Base-by-base conservation (phyloP, 768 basidiomycete species). In the Boletus sp. region DNA sequence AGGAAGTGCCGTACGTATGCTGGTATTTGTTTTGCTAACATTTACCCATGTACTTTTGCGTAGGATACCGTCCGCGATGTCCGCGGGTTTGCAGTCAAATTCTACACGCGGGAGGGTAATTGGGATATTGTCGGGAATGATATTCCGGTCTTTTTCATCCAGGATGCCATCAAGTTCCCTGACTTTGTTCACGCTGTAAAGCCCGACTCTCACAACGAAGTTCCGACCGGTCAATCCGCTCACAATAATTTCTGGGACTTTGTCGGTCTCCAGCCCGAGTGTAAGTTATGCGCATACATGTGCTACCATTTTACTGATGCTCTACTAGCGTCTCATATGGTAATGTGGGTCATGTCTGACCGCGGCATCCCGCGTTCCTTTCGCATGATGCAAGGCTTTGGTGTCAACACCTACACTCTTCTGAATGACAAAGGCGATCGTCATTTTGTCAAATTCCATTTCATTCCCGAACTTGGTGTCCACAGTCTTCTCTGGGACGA, bases 211-310 rank as follows among this genome's bases (percentile, higher is more conserved):
- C 81, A 90, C 42, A 90, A 88, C 55, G 93, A 93, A 60, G 79
- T 88, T 0, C 87, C 87, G 4, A 79, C 80, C 46, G 85, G 81
- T 4, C 85, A 87, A 66, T 72, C 62, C 17, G 84, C 87, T 1
- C 90, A 93, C 64, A 90, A 93, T 72, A 91, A 88, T 62, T 90
- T 92, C 57, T 94, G 90, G 89, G 91, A 93, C 64, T 93, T 87
- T 60, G 83, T 83, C 37, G 80, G 82, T 40, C 75, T 90, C 30
- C 83, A 85, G 62, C 80, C 87, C 1, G 85, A 90, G 64, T 78
- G 84, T 78, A 68, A 47, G 68, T 60, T 15, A 19, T 46, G 13
- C 7, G 17, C 39, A 53, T 48, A n/a, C 13, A 23, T 42, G 9
- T 19, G 8, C 19, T 17, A 19, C 37, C 30, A 27, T 21, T 21